Base-by-base conservation (phyloP, 2,329 filamentous ascomycete genomes). In the Thelonectria discophora region DNA sequence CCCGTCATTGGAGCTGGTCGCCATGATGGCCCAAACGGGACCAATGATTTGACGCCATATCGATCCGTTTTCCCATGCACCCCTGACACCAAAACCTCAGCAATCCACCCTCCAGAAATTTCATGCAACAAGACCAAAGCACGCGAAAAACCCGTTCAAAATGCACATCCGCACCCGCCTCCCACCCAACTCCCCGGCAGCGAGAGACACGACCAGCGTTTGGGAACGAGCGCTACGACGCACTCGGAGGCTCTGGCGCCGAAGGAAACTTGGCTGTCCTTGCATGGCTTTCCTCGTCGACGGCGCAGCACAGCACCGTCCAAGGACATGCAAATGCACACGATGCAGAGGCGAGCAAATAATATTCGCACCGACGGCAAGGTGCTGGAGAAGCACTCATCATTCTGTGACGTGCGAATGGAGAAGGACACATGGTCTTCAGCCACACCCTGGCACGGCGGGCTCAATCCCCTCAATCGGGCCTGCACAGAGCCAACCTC, bases 391-490 rank as follows among this genome's bases (percentile, higher is more conserved):
- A 37, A 40, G 46, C 52, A 67, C 67, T 65, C 59, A 64, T 65
- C 59, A 64, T 21, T 63, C 64, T 67, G 49, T 48, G 63, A 65
- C 62, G 42, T 51, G 53, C 45, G 34, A 32, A 58, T 37, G 40
- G 48, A 60, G 43, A 60, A 47, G 55, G 45, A 47, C n/a, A 45
- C 55, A 65, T 60, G 65, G 63, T 63, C 63, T 59, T 66, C 65
- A 66, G 66, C 66, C 66, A 69, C 60, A 70, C 66, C 68, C 68
- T 67, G 68, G 66, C 58, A 63, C 58, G 68, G 66, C 58, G 62
- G 56, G 55, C 46, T 50, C 55, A 21, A 27, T 46, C 47, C 45
- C 51, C 39, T 24, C 20, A 47, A 30, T 47, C 21, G 42, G 37
- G 30, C n/a, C 42, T 50, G 21, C 57, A 49, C 12, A 24, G 50